These are phyloP conservation scores for Exophiala mesophila DNA, from an alignment of 2,329 filamentous ascomycete species.

Conservation along the genomic window DNA sequence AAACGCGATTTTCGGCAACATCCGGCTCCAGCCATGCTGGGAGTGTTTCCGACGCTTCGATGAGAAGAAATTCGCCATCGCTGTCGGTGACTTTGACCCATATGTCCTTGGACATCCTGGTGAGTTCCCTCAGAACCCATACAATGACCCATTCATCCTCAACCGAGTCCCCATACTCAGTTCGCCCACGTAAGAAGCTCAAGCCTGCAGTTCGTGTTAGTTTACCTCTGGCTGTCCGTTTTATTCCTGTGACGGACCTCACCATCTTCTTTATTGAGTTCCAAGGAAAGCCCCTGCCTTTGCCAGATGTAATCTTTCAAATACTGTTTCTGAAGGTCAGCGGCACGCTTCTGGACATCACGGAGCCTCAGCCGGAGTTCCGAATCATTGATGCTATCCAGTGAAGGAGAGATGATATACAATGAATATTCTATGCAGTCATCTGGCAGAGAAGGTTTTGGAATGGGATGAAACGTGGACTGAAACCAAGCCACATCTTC, in stretches of 20 bases:
- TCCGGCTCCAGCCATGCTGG: constrained; percentile 91
- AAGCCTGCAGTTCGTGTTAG: constrained; percentile 35
- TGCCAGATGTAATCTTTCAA: constrained; percentile 95
- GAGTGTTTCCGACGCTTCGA: constrained; percentile 83
- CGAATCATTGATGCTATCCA: constrained; percentile 50
- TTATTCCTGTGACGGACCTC: constrained; percentile 27
- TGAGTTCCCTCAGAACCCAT: constrained; percentile 78
- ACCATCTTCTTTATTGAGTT: constrained; percentile 58
- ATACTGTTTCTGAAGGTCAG: constrained; percentile 57
- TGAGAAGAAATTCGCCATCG: constrained; percentile 91
- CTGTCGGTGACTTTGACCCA: constrained; percentile 83
- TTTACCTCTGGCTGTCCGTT: constrained; percentile 14
- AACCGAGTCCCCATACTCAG: constrained; percentile 87
- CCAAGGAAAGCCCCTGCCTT: constrained; percentile 70
- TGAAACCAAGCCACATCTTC: constrained; percentile 63
- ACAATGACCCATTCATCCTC: constrained; percentile 98
- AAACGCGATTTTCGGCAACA: constrained; percentile 79
- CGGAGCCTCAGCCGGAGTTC: constrained; percentile 64
- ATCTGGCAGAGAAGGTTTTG: constrained; percentile 64
- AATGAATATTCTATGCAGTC: constrained; percentile 83
- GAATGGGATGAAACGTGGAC: constrained; percentile 61
- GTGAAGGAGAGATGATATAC: constrained; percentile 60
- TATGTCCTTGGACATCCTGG: constrained; percentile 62
- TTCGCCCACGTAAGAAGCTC: constrained; percentile 66
- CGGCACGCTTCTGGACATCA: constrained; percentile 63